Percentiles rank a stretch among this genome's conserved stretches.
These are phyloP conservation scores for Rhazya stricta DNA, from an alignment of 257 asterid genomes.

Conservation along the genomic window DNA sequence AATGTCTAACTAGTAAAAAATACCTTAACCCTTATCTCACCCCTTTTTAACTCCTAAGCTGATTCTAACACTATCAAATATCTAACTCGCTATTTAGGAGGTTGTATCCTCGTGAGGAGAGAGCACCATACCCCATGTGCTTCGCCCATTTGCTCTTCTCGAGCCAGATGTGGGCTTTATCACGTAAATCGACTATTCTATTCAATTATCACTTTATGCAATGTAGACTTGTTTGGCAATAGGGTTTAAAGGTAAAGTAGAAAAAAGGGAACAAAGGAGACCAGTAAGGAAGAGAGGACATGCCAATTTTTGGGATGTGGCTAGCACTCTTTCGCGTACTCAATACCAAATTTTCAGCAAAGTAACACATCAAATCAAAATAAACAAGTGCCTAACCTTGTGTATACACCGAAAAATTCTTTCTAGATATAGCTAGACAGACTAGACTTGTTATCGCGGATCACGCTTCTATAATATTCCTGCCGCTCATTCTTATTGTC, in stretches of 20 bases:
- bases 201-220: no score
- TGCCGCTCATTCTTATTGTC: not conserved
- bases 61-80: not conserved
- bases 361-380: conserved; percentile 10
- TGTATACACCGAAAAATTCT: conserved; percentile 1
- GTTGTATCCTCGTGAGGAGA: not conserved
- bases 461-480: conserved; percentile 1
- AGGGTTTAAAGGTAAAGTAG: not conserved
- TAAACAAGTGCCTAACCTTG: conserved; percentile 1
- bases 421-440: conserved; percentile 14
- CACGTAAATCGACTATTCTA: not conserved
- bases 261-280: not conserved
- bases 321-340: not conserved
- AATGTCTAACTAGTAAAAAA: not conserved
- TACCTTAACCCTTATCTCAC: not conserved
- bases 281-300: not conserved
- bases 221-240: not conserved
- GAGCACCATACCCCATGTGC: not conserved
- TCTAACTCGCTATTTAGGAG: not conserved
- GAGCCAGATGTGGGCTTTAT: not conserved
- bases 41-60: no score
- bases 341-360: not conserved
- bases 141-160: not conserved
- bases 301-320: not conserved
- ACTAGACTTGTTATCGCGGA: conserved; percentile 7